phyloP scores from a whole-genome alignment of 257 asterid genomes.

The Capsicum chinense region DNA sequence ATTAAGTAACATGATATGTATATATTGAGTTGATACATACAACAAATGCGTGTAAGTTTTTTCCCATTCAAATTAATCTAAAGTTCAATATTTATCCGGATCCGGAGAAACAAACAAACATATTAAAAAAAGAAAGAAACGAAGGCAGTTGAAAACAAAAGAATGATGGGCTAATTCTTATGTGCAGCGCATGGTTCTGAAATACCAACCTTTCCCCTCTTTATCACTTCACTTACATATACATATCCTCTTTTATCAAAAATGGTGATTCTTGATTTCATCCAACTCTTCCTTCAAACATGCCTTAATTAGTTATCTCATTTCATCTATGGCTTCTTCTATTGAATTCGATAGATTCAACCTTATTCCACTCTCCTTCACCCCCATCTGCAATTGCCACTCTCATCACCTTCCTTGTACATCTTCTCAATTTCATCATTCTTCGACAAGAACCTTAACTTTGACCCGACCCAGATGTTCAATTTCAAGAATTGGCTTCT shows the following conservation, averaged over 20 bases:
- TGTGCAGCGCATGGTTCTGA: neutral
- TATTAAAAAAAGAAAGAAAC: neutral
- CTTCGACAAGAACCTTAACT: constrained; percentile 30
- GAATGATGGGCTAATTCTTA: neutral
- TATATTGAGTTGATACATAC: no score
- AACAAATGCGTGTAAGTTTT: no score
- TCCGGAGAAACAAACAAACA: neutral
- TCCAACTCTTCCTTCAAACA: constrained; percentile 13
- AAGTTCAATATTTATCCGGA: no score
- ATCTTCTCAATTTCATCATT: constrained; percentile 20
- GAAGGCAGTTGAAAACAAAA: neutral
- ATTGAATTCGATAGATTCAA: constrained; percentile 60
- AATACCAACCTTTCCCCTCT: constrained; percentile 23
- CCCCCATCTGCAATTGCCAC: constrained; percentile 52
- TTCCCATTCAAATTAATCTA: no score
- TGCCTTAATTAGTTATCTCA: constrained; percentile 23
- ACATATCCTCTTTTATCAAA: neutral
- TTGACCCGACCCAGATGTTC: constrained; percentile 39
- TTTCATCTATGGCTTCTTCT: constrained; percentile 57
- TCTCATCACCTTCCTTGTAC: constrained; percentile 35
- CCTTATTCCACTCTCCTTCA: constrained; percentile 49
- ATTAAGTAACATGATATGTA: no score
- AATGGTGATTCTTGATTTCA: constrained; percentile 31
- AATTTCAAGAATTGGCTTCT: constrained; percentile 42
- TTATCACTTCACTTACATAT: neutral